Evolutionary conservation across 148 eudicot genomes (phyloP), one percentile per base, ranked within the genome.

Genomic region (Oxyria digyna): DNA sequence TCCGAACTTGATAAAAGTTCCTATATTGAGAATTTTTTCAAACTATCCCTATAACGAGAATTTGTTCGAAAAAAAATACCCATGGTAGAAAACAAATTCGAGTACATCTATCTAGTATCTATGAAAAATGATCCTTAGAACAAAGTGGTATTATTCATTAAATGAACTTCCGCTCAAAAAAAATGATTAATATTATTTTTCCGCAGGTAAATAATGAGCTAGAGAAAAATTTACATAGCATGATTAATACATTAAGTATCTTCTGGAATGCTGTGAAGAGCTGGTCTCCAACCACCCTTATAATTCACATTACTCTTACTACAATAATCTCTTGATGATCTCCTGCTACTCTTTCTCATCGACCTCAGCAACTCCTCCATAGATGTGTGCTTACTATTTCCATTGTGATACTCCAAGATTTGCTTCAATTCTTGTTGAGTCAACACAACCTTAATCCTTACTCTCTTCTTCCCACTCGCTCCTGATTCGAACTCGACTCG

Each of bases 191-290:
- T 46, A 46, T 45, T 3, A 45, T 46, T n/a, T 13, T 15, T 1
- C n/a, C 15, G 17, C n/a, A 1, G n/a, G 48, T 43, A 43, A 43
- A 43, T 18, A 38, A 38, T 38, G 41, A 38, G 0, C 41, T 4
- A 38, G 4, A 38, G 7, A 3, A 4, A 38, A 38, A 38, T 46
- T 46, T 46, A n/a, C 20, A 46, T 20, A 46, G 20, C n/a, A 42
- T 11, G 18, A 23, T 46, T n/a, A 43, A 43, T 43, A 14, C 4
- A 23, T 52, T 11, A 67, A 24, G 27, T 24, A 42, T 67, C 70
- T 33, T 67, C 70, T 10, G 54, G 70, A 9, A 67, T 67, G 35
- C 32, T 67, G 24, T 42, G 31, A n/a, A 67, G 48, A 67, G 70
- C 70, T 23, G 70, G 70, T 26, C 35, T 67, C 70, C 70, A 67